Percentiles rank a stretch among this genome's conserved stretches.
phyloP scores from a whole-genome alignment of 352 stramenopile genomes.

The Aphanomyces invadans region DNA sequence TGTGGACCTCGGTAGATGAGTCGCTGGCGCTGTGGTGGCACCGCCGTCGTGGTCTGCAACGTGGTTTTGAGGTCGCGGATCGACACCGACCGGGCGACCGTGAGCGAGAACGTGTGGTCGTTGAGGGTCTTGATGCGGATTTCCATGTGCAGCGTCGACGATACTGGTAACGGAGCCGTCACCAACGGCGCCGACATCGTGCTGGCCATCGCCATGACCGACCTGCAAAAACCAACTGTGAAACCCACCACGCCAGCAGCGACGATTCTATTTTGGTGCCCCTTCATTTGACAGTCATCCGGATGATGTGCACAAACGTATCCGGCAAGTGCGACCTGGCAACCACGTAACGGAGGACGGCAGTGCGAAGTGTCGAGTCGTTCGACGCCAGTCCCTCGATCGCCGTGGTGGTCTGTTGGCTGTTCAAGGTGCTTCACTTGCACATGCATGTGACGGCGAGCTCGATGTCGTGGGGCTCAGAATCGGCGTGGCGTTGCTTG shows the following conservation, averaged over 20 bases:
- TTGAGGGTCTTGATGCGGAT: conserved; percentile 71
- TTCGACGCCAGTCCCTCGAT: no score
- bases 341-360: no score
- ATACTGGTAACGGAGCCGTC: background rate
- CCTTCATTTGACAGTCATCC: no score
- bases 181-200: background rate
- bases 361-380: no score
- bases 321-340: no score
- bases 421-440: no score
- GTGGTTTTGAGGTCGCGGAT: conserved; percentile 57
- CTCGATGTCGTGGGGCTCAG: no score
- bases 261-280: conserved; percentile 1
- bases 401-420: no score
- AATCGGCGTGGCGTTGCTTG: no score
- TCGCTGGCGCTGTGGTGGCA: conserved; percentile 60
- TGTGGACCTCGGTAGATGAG: conserved; percentile 86
- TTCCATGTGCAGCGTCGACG: conserved; percentile 9
- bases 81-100: conserved; percentile 34
- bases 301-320: no score
- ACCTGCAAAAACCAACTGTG: background rate
- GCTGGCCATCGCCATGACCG: background rate
- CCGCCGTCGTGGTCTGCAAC: conserved; percentile 44
- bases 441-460: no score
- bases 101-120: conserved; percentile 66
- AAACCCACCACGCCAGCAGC: background rate